Percentiles rank a stretch among this genome's conserved stretches.
phyloP scores from a whole-genome alignment of 192 early-diverging fungal genomes.

The Funneliformis geosporum region DNA sequence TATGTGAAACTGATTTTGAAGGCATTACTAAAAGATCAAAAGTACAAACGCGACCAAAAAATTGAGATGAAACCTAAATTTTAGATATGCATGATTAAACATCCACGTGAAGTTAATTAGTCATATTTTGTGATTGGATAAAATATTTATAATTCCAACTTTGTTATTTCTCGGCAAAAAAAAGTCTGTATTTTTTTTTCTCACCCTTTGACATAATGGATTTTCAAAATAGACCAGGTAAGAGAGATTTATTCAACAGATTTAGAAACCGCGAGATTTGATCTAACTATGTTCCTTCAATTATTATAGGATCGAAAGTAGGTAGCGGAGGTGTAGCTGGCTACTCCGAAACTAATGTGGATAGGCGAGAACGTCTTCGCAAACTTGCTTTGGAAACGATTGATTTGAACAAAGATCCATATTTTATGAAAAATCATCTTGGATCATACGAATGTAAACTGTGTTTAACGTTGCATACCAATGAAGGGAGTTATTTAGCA shows the following conservation, averaged over 20 bases:
- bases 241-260: not conserved
- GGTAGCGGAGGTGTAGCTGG: slow-evolving; percentile 88
- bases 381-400: slow-evolving; percentile 95
- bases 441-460: slow-evolving; percentile 83
- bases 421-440: slow-evolving; percentile 93
- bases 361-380: slow-evolving; percentile 91
- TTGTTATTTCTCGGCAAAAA: not conserved
- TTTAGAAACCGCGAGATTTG: no score
- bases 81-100: no score
- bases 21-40: no score
- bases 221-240: slow-evolving; percentile 28
- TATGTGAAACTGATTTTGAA: not conserved
- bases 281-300: not conserved
- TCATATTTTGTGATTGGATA: no score
- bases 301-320: slow-evolving; percentile 72
- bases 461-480: slow-evolving; percentile 82
- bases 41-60: not conserved
- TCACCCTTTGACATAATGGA: slow-evolving; percentile 8
- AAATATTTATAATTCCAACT: no score
- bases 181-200: not conserved
- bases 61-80: no score
- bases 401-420: slow-evolving; percentile 89
- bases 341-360: slow-evolving; percentile 82
- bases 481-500: slow-evolving; percentile 93
- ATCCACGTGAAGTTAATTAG: no score